phyloP scores from a whole-genome alignment of 306 rosid genomes.

The Acacia crassicarpa region DNA sequence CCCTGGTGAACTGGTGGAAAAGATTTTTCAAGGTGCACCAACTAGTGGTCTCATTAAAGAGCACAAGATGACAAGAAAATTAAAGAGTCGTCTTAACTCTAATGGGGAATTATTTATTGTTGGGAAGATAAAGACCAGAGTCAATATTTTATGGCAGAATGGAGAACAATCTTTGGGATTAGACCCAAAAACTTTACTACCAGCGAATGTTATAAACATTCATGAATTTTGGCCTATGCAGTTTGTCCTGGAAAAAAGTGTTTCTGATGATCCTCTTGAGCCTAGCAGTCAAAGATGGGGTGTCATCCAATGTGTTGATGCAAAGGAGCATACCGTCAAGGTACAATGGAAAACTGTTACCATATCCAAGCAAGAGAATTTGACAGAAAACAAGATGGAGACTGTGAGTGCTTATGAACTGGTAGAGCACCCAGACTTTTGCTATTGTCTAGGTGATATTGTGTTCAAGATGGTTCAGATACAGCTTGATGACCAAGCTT shows the following conservation, averaged over 20 bases:
- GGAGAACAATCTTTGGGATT: background rate
- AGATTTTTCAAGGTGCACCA: conserved; percentile 36
- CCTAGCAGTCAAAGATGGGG: conserved; percentile 74
- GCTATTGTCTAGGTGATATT: conserved; percentile 77
- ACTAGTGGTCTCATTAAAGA: conserved; percentile 32
- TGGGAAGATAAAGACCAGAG: conserved; percentile 76
- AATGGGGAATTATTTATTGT: conserved; percentile 56
- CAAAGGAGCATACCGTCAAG: conserved; percentile 76
- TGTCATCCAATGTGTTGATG: conserved; percentile 75
- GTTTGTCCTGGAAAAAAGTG: conserved; percentile 74
- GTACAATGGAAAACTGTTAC: conserved; percentile 64
- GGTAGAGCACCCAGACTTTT: conserved; percentile 81
- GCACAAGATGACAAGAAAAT: conserved; percentile 42
- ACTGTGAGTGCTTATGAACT: conserved; percentile 88
- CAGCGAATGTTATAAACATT: background rate
- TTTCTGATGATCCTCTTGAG: conserved; percentile 61
- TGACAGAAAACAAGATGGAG: conserved; percentile 46
- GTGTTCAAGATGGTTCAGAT: conserved; percentile 65
- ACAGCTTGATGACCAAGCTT: conserved; percentile 50
- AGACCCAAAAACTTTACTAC: background rate
- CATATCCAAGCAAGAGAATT: conserved; percentile 34
- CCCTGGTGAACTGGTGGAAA: background rate
- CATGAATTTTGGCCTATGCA: conserved; percentile 59
- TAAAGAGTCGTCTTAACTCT: conserved; percentile 35
- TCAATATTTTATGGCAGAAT: conserved; percentile 34